These are phyloP conservation scores for Colletotrichum coccodes DNA, from an alignment of 2,329 filamentous ascomycete species.

Conservation along the genomic window DNA sequence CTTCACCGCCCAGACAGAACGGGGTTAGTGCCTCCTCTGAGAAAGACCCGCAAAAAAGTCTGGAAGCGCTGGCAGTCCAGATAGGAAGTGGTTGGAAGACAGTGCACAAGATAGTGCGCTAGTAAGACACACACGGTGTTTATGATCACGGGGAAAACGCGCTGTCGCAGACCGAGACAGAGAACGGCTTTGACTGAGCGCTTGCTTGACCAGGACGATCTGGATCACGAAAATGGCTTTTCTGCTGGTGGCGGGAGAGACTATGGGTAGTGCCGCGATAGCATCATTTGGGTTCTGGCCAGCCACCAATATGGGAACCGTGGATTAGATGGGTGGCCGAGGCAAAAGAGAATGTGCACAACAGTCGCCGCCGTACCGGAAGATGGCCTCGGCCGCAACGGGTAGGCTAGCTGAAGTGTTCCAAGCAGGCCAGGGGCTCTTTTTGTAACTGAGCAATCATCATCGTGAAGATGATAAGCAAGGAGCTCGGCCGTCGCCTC, in stretches of 20 bases:
- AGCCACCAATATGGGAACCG: not conserved
- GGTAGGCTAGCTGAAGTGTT: not conserved
- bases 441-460: conserved; percentile 2
- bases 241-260: not conserved
- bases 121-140: not conserved
- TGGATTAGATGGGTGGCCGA: not conserved
- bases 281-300: not conserved
- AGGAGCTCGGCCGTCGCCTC: conserved; percentile 17
- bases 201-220: not conserved
- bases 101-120: not conserved
- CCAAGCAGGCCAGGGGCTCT: not conserved
- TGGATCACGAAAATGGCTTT: too few species aligned
- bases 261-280: too few species aligned
- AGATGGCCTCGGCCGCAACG: not conserved
- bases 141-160: not conserved
- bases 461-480: conserved; percentile 11
- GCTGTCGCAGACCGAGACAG: not conserved
- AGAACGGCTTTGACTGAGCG: not conserved
- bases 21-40: not conserved
- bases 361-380: not conserved
- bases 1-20: conserved; percentile 12
- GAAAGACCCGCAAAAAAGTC: conserved; percentile 9
- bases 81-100: not conserved
- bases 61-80: not conserved
- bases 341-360: not conserved